A percentile compares a stretch with the other conserved stretches of the same genome.
These are phyloP conservation scores for Monosporascus sp. DNA, from an alignment of 2,329 filamentous ascomycete genomes.

Conservation along the genomic window DNA sequence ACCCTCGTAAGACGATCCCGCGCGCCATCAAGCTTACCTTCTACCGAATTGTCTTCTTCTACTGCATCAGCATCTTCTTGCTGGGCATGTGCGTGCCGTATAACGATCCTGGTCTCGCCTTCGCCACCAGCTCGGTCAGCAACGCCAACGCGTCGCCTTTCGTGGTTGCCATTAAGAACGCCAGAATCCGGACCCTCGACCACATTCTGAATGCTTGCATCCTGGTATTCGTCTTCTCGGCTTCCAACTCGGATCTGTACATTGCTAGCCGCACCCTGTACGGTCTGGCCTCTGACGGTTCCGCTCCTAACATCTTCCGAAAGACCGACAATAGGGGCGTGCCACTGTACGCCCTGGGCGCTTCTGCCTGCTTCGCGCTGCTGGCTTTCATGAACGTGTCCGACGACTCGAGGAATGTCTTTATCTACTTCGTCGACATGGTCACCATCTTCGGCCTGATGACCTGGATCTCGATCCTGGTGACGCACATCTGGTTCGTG, in stretches of 20 bases:
- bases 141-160: constrained; percentile 64
- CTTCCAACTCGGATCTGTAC: constrained; percentile 73
- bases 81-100: constrained; percentile 74
- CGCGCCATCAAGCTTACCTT: constrained; percentile 76
- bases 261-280: constrained; percentile 69
- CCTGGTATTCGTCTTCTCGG: constrained; percentile 69
- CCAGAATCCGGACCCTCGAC: constrained; percentile 56
- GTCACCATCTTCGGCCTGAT: constrained; percentile 62
- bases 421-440: constrained; percentile 62
- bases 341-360: constrained; percentile 58
- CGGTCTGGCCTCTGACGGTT: constrained; percentile 64
- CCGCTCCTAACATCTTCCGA: constrained; percentile 67
- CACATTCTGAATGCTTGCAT: constrained; percentile 71
- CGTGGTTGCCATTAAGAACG: constrained; percentile 64
- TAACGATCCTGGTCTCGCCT: constrained; percentile 53
- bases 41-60: constrained; percentile 78
- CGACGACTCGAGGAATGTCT: constrained; percentile 50
- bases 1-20: constrained; percentile 70
- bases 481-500: constrained; percentile 63
- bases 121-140: constrained; percentile 47
- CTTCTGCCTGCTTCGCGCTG: constrained; percentile 57
- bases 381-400: constrained; percentile 64
- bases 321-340: constrained; percentile 67
- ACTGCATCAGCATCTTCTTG: constrained; percentile 66
- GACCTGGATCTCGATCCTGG: constrained; percentile 63